A percentile compares a stretch with the other conserved stretches of the same genome.
phyloP scores from a whole-genome alignment of 2,329 filamentous ascomycete genomes.

The Colletotrichum orchidophilum region DNA sequence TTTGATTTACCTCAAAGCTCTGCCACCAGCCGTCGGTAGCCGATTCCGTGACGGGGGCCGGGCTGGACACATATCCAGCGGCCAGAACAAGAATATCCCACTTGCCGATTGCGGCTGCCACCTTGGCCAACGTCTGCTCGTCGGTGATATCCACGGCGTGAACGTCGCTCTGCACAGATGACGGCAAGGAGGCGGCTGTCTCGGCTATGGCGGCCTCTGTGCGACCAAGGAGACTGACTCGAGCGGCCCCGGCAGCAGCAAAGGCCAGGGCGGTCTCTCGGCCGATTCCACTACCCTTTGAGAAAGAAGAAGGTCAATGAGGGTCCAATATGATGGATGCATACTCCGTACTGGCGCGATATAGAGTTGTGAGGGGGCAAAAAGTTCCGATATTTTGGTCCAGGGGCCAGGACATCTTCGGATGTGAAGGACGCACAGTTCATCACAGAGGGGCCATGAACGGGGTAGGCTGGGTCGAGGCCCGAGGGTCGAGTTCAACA shows the following conservation, averaged over 20 bases:
- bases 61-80: constrained; percentile 31
- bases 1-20: constrained; percentile 36
- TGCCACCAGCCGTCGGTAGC: constrained; percentile 37
- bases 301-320: neutral
- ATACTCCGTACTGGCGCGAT: neutral
- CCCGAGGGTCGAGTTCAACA: neutral
- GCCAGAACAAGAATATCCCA: constrained; percentile 35
- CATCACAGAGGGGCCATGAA: neutral
- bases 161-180: neutral
- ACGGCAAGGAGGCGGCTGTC: constrained; percentile 36
- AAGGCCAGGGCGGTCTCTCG: constrained; percentile 72
- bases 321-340: neutral
- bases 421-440: neutral
- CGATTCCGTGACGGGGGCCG: constrained; percentile 31
- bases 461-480: neutral
- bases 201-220: constrained; percentile 41
- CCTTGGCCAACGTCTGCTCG: constrained; percentile 7
- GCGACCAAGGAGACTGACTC: constrained; percentile 51
- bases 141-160: constrained; percentile 19
- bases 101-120: constrained; percentile 28
- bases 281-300: constrained; percentile 62
- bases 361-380: neutral
- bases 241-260: constrained; percentile 48
- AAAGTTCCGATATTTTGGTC: neutral
- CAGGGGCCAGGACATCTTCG: neutral